Evolutionary conservation across 176 grass and related monocot species (phyloP), one percentile per base, ranked within the genome.

Genomic region (Oryza brachyantha): DNA sequence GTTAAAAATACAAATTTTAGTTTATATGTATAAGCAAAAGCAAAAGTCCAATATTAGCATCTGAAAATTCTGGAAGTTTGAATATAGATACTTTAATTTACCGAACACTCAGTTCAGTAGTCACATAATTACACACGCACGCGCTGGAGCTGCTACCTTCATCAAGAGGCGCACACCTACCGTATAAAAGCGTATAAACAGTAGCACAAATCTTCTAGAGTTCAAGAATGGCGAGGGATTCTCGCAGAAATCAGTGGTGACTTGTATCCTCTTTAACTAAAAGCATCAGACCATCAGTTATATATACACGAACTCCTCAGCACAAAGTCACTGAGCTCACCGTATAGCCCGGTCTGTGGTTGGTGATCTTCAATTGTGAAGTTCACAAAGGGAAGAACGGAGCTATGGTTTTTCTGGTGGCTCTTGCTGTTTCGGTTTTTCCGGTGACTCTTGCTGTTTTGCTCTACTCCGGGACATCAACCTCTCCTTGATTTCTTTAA

Each of bases 401-500:
- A 13, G 22, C 72, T 89, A 89, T 25, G 64, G 77, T 60, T 78
- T 76, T 64, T 58, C 39, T 14, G 64, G 70, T n/a, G 76, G 86
- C 42, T 70, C 79, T 36, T 78, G 72, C 32, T 75, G 78, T 13
- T 86, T 73, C 16, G 36, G 19, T 32, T 61, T 89, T 41, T 12
- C 39, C 17, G 63, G 63, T 28, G 79, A 88, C 43, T 72, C 80
- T 22, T 76, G 73, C 39, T 76, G 78, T 14, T 86, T 70, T 17
- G 32, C 21, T 41, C 62, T 90, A 50, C 92, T 93, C 78, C 68
- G 64, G 38, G 83, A 87, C 70, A 91, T 61, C 71, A 99, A 78
- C 14, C 84, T 75, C 76, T 93, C 86, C 81, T 79, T 93, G 35
- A 87, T 93, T 54, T 83, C 85, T 78, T 85, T 92, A 68, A 87